A percentile compares a stretch with the other conserved stretches of the same genome.
Conservation (phyloP, 257 asterid genomes). For the Plectranthus barbatus region DNA sequence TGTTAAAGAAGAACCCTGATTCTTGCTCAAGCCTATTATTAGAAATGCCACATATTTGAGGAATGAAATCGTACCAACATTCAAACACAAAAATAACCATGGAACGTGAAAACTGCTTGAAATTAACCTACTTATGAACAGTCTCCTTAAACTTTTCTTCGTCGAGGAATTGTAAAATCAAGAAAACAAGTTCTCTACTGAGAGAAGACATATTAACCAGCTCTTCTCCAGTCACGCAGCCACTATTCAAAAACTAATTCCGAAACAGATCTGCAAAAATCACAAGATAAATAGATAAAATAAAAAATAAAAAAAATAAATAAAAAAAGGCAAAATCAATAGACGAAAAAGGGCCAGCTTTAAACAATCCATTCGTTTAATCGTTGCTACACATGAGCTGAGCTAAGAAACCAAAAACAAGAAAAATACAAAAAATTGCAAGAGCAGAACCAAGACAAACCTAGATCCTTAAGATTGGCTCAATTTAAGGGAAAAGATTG, state of each 20-base stretch:
- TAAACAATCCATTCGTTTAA: slow-evolving; percentile 26
- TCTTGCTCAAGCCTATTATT: slow-evolving; percentile 92
- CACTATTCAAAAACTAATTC: slow-evolving; percentile 21
- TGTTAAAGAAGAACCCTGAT: slow-evolving; percentile 92
- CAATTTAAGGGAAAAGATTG: slow-evolving; percentile 12
- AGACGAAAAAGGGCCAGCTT: slow-evolving; percentile 27
- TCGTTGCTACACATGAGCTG: slow-evolving; percentile 32
- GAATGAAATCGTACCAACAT: not conserved
- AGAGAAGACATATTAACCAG: slow-evolving; percentile 71
- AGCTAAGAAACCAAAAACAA: slow-evolving; percentile 11
- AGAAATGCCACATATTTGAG: slow-evolving; percentile 14
- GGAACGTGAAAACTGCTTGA: not conserved
- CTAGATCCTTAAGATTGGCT: slow-evolving; percentile 35
- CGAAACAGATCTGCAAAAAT: slow-evolving; percentile 65
- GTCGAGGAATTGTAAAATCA: slow-evolving; percentile 46
- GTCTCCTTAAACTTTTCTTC: slow-evolving; percentile 54
- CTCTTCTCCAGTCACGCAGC: slow-evolving; percentile 27
- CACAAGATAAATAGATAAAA: slow-evolving; percentile 9
- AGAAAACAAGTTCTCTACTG: slow-evolving; percentile 54
- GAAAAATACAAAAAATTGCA: slow-evolving; percentile 2
- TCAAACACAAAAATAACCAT: slow-evolving; percentile 3
- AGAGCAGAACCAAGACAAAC: slow-evolving; percentile 6
- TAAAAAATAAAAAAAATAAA: slow-evolving; percentile 11
- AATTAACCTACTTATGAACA: slow-evolving; percentile 41
- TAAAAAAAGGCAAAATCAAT: slow-evolving; percentile 17